These are phyloP conservation scores for Sclerospora graminicola DNA, from an alignment of 352 stramenopile genomes.

Conservation along the genomic window DNA sequence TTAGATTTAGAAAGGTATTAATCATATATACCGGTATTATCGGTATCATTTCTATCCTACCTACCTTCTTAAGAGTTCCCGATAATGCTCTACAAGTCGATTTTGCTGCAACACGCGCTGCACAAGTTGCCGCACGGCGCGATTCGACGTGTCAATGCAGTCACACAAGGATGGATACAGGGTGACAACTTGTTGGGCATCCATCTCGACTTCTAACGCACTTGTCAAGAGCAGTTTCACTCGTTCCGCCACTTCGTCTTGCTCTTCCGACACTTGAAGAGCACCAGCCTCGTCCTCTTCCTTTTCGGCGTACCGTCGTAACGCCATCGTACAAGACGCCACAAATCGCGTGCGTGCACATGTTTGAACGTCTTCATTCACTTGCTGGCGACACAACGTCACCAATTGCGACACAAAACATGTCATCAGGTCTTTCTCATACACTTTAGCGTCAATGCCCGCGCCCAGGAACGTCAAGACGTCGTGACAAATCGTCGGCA, in stretches of 20 bases:
- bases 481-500: conserved; percentile 7
- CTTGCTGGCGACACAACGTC: conserved; percentile 56
- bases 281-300: conserved; percentile 15
- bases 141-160: conserved; percentile 60
- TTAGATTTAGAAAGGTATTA: neutral
- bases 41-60: neutral
- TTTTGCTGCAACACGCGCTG: conserved; percentile 54
- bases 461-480: conserved; percentile 52
- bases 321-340: conserved; percentile 40
- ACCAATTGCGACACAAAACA: conserved; percentile 71
- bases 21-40: neutral
- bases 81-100: conserved; percentile 41
- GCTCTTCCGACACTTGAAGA: conserved; percentile 1
- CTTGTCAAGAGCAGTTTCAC: conserved; percentile 62
- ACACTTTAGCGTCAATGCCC: conserved; percentile 35
- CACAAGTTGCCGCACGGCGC: conserved; percentile 54
- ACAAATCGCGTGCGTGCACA: conserved; percentile 49
- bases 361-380: conserved; percentile 32
- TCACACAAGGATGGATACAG: conserved; percentile 70
- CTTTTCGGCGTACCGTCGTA: conserved; percentile 34
- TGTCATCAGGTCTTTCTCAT: conserved; percentile 53
- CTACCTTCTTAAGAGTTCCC: conserved; percentile 29
- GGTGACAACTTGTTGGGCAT: conserved; percentile 47
- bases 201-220: conserved; percentile 39
- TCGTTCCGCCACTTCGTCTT: conserved; percentile 36